Conservation (phyloP, 2,329 filamentous ascomycete species). For the Cryphonectria naterciae region DNA sequence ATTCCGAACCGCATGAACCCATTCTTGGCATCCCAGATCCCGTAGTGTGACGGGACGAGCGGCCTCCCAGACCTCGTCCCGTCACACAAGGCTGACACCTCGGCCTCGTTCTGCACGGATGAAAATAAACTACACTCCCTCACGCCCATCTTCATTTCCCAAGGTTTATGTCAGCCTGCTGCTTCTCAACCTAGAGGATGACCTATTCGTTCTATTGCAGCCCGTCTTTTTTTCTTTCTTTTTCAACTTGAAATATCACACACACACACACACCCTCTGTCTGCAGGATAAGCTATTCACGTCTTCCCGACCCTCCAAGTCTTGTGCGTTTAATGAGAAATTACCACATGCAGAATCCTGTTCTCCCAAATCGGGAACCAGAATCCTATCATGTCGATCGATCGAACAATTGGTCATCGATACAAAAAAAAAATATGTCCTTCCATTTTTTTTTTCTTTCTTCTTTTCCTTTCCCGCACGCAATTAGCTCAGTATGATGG, state of each 20-base stretch:
- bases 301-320: neutral
- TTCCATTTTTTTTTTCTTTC: neutral
- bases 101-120: neutral
- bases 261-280: neutral
- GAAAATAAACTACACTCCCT: neutral
- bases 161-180: neutral
- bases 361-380: neutral
- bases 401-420: neutral
- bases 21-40: neutral
- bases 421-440: neutral
- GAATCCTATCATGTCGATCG: neutral
- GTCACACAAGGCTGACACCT: neutral
- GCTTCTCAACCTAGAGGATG: neutral
- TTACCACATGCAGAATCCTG: neutral
- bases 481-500: neutral
- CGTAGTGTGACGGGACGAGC: neutral
- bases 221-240: too few relatives aligned
- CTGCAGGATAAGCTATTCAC: neutral
- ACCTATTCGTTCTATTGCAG: neutral
- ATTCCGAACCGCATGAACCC: neutral
- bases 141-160: slow-evolving; percentile 4
- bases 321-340: neutral
- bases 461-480: neutral
- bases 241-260: too few relatives aligned
- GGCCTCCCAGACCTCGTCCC: neutral